These are phyloP conservation scores for Dictyostelium capitatum DNA, from an alignment of 78 protist species.

Conservation along the genomic window DNA sequence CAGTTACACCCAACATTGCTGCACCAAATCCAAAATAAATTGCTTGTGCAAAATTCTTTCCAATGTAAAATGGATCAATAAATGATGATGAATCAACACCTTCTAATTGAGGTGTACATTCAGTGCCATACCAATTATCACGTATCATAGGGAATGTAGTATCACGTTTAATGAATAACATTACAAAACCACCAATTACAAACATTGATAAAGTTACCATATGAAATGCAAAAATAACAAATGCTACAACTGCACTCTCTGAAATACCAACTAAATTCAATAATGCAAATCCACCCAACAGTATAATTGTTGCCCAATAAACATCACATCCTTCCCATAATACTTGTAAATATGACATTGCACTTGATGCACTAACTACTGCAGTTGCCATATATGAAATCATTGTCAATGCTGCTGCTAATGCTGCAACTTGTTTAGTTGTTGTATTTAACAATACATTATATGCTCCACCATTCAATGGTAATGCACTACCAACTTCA, in stretches of 20 bases:
- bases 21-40: slow-evolving; percentile 92
- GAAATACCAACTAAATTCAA: slow-evolving; percentile 82
- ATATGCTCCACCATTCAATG: slow-evolving; percentile 94
- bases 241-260: slow-evolving; percentile 89
- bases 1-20: slow-evolving; percentile 93
- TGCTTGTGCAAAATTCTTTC: slow-evolving; percentile 49
- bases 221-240: slow-evolving; percentile 84
- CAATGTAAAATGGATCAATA: slow-evolving; percentile 1
- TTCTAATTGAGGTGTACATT: neutral
- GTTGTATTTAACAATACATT: slow-evolving; percentile 91
- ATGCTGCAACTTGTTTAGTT: slow-evolving; percentile 84
- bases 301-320: slow-evolving; percentile 60
- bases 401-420: slow-evolving; percentile 90
- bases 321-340: slow-evolving; percentile 33
- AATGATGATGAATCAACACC: neutral
- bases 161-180: slow-evolving; percentile 9
- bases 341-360: slow-evolving; percentile 56
- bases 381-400: slow-evolving; percentile 93
- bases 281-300: slow-evolving; percentile 77
- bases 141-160: neutral
- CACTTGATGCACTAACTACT: slow-evolving; percentile 82
- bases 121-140: slow-evolving; percentile 22
- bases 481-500: slow-evolving; percentile 91
- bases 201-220: slow-evolving; percentile 74
- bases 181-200: slow-evolving; percentile 53